Evolutionary conservation across 805 yeast genomes (phyloP).

Genomic region (Candida sithepensis): DNA sequence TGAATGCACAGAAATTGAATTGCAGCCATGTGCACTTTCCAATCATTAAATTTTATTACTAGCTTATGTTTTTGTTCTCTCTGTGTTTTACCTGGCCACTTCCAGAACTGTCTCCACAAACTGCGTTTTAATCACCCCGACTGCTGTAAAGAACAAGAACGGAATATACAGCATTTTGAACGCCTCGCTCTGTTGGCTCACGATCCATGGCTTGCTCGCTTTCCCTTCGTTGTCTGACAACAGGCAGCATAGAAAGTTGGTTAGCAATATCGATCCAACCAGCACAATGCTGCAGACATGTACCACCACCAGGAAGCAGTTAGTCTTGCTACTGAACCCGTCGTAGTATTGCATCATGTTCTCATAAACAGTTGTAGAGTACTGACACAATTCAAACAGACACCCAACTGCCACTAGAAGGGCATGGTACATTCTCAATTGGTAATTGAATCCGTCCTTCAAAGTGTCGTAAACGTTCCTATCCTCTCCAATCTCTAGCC

Average conservation of each 20-base stretch:
- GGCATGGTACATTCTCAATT: slow-evolving; percentile 13
- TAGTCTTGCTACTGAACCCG: not conserved
- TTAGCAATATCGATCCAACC: slow-evolving; percentile 11
- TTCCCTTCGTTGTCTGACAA: slow-evolving; percentile 5
- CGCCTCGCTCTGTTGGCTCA: slow-evolving; percentile 7
- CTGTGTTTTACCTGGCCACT: not conserved
- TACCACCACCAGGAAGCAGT: slow-evolving; percentile 4
- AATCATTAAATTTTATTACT: too few relatives aligned
- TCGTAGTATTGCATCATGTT: slow-evolving; percentile 15
- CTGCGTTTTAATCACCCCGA: slow-evolving; percentile 8
- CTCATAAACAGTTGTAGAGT: slow-evolving; percentile 18
- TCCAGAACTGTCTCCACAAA: not conserved
- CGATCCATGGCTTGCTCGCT: slow-evolving; percentile 14
- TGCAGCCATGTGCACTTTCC: too few relatives aligned
- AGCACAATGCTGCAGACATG: slow-evolving; percentile 15
- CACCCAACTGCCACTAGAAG: slow-evolving; percentile 22
- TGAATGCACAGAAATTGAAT: too few relatives aligned
- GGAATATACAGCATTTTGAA: slow-evolving; percentile 12
- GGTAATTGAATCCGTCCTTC: slow-evolving; percentile 3
- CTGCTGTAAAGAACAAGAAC: slow-evolving; percentile 14
- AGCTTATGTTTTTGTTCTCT: too few relatives aligned
- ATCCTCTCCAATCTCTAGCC: not conserved
- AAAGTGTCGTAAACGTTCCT: not conserved
- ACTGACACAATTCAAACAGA: slow-evolving; percentile 21
- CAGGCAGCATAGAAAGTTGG: not conserved